Evolutionary conservation across 257 asterid species (phyloP).

Genomic region (Apocynum venetum): DNA sequence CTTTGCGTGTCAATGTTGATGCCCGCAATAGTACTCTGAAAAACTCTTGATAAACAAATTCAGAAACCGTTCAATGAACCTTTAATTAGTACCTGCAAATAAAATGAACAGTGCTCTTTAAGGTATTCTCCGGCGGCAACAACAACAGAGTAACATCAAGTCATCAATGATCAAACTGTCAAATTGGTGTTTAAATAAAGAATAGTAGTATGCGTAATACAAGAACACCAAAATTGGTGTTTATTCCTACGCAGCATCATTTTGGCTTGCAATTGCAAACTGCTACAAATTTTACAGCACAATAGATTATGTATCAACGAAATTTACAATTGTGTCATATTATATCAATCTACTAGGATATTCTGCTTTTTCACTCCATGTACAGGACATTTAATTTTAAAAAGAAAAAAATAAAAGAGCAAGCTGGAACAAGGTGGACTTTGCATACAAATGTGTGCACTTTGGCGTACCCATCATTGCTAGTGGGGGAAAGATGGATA

Average conservation of each 20-base stretch:
- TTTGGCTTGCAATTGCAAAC: neutral
- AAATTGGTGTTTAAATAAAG: neutral
- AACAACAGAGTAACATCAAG: neutral
- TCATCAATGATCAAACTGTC: no score
- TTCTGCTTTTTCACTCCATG: neutral
- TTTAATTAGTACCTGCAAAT: constrained; percentile 7
- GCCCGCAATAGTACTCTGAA: neutral
- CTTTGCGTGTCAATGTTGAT: neutral
- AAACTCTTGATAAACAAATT: neutral
- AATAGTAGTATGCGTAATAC: neutral
- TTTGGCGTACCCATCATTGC: neutral
- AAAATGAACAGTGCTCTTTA: neutral
- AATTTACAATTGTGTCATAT: neutral
- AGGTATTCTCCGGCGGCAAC: neutral
- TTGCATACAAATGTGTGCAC: neutral
- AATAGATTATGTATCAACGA: neutral
- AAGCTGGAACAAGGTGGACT: neutral
- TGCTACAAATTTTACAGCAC: neutral
- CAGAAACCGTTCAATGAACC: neutral
- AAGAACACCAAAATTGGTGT: neutral
- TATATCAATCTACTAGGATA: neutral
- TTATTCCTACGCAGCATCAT: neutral
- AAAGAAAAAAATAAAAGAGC: neutral
- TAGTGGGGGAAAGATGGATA: neutral
- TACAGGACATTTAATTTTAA: no score